These are phyloP conservation scores for Leptographium wingfieldii DNA, from an alignment of 2,329 filamentous ascomycete species.

Conservation along the genomic window DNA sequence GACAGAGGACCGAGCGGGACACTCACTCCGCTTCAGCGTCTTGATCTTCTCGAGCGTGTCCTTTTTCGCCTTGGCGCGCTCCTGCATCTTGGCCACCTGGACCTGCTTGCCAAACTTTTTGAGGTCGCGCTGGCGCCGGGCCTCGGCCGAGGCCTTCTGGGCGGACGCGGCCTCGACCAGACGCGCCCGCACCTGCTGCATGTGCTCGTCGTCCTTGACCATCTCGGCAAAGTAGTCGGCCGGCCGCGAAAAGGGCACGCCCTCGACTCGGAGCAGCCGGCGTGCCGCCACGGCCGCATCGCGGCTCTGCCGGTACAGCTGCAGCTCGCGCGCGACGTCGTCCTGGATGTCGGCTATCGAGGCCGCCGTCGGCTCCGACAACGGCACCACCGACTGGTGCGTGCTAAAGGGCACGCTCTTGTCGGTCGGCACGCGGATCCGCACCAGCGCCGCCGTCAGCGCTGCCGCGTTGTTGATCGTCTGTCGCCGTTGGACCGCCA, in stretches of 20 bases:
- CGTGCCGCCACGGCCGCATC: conserved; percentile 66
- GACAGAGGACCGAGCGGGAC: neutral
- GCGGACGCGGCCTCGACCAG: conserved; percentile 80
- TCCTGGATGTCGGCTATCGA: conserved; percentile 76
- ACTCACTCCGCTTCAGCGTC: conserved; percentile 89
- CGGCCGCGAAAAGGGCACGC: conserved; percentile 74
- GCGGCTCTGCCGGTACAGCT: conserved; percentile 84
- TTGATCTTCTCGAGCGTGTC: conserved; percentile 95
- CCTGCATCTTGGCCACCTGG: conserved; percentile 89
- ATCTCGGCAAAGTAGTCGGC: conserved; percentile 98
- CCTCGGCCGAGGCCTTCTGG: conserved; percentile 87
- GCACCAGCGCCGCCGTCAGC: conserved; percentile 65
- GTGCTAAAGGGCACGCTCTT: conserved; percentile 57
- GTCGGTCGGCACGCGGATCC: conserved; percentile 58
- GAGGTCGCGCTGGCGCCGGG: conserved; percentile 79
- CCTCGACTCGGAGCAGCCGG: conserved; percentile 64
- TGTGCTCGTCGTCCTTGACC: conserved; percentile 96
- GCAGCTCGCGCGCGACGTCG: conserved; percentile 81
- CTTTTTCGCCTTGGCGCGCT: conserved; percentile 82
- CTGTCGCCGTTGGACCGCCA: conserved; percentile 80
- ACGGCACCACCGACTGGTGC: conserved; percentile 65
- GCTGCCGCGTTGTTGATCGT: conserved; percentile 96
- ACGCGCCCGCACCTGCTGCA: conserved; percentile 92
- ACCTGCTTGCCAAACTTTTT: conserved; percentile 99
- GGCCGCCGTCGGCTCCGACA: conserved; percentile 44